Conservation (phyloP, 75 land plant genomes). For the Larix kaempferi region DNA sequence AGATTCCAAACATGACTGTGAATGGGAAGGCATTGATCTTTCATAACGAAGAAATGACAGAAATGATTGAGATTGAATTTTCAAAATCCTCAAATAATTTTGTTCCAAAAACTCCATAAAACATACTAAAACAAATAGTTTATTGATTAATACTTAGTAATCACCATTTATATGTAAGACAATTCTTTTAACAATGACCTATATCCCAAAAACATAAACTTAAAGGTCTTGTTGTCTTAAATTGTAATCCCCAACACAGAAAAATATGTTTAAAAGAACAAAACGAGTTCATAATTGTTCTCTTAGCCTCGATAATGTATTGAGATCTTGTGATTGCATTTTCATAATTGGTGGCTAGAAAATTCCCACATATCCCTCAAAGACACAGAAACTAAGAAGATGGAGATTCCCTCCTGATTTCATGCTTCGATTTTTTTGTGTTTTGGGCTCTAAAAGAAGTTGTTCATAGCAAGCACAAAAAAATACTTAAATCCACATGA, state of each 20-base stretch:
- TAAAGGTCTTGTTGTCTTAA: slow-evolving; percentile 34
- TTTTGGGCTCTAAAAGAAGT: slow-evolving; percentile 41
- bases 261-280: slow-evolving; percentile 95
- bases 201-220: neutral
- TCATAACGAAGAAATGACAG: slow-evolving; percentile 16
- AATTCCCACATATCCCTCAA: slow-evolving; percentile 94
- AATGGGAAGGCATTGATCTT: slow-evolving; percentile 97
- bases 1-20: slow-evolving; percentile 99
- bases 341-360: slow-evolving; percentile 99
- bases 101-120: neutral
- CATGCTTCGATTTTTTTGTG: slow-evolving; percentile 56
- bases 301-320: slow-evolving; percentile 98
- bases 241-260: slow-evolving; percentile 92
- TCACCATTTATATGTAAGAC: neutral
- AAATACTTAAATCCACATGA: neutral
- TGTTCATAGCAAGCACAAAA: slow-evolving; percentile 14
- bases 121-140: neutral
- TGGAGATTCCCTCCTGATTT: slow-evolving; percentile 64
- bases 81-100: neutral
- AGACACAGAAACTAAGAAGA: slow-evolving; percentile 84
- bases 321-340: slow-evolving; percentile 94
- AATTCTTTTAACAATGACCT: neutral
- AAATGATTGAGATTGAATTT: neutral
- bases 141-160: neutral
- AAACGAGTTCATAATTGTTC: slow-evolving; percentile 99